Percentiles rank a stretch among this genome's conserved stretches.
These are phyloP conservation scores for Sesbania bispinosa DNA, from an alignment of 306 rosid species.

Conservation along the genomic window DNA sequence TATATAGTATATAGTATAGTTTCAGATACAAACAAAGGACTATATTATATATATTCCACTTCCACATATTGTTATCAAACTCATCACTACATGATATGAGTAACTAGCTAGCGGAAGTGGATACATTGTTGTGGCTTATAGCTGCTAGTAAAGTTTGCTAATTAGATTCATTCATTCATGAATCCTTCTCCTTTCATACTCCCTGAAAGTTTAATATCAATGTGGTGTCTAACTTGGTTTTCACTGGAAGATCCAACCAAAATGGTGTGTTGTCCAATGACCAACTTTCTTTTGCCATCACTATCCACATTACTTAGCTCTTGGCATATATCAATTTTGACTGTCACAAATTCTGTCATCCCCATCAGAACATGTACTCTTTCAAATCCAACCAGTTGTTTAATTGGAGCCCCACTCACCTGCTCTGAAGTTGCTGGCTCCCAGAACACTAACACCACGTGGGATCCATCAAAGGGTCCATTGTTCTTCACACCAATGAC, in stretches of 20 bases:
- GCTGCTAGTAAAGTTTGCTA: background rate
- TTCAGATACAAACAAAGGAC: background rate
- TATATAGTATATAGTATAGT: background rate
- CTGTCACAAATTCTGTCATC: constrained; percentile 25
- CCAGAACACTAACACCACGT: constrained; percentile 58
- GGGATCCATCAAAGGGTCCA: constrained; percentile 49
- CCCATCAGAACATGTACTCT: constrained; percentile 39
- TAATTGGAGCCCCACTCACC: constrained; percentile 40
- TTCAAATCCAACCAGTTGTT: constrained; percentile 55
- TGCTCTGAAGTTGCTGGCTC: constrained; percentile 24
- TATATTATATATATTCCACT: too few relatives aligned
- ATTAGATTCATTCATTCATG: background rate
- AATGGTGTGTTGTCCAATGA: constrained; percentile 43
- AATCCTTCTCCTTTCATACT: background rate
- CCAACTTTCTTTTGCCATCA: constrained; percentile 56
- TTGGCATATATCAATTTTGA: constrained; percentile 49
- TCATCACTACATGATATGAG: background rate
- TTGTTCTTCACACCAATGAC: constrained; percentile 49
- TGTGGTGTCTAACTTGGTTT: constrained; percentile 45
- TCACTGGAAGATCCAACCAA: constrained; percentile 54
- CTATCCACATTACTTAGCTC: constrained; percentile 44
- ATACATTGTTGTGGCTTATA: background rate
- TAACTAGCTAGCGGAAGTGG: background rate
- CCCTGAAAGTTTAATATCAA: constrained; percentile 36
- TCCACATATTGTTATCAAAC: background rate